These are phyloP conservation scores for Salix udensis DNA, from an alignment of 345 rosid genomes.

Conservation along the genomic window DNA sequence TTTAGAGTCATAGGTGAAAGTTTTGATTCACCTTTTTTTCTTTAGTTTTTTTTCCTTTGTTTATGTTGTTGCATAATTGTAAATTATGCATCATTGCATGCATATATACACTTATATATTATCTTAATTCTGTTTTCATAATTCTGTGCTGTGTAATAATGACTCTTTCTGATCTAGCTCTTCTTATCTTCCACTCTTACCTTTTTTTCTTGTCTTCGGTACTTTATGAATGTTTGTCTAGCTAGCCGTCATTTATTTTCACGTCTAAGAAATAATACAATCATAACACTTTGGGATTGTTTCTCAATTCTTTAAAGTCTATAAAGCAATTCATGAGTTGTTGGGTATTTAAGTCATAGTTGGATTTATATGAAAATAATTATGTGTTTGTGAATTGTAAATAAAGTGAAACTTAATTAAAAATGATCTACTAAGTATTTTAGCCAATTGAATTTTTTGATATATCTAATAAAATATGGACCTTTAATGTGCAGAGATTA, in stretches of 20 bases:
- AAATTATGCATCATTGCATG: conserved; percentile 9
- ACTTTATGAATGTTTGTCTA: background rate
- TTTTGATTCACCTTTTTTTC: conserved; percentile 26
- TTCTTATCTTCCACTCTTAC: background rate
- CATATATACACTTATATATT: conserved; percentile 7
- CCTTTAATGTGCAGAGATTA: too few species aligned
- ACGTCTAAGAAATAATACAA: background rate
- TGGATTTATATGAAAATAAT: too few species aligned
- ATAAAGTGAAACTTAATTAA: too few species aligned
- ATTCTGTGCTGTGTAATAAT: background rate
- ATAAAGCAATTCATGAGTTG: background rate
- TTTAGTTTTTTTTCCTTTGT: background rate
- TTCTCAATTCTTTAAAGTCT: background rate
- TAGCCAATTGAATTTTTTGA: too few species aligned
- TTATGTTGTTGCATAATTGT: conserved; percentile 14
- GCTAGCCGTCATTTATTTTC: conserved; percentile 2
- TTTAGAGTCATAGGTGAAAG: conserved; percentile 13
- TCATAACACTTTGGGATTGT: background rate
- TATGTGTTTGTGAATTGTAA: too few species aligned
- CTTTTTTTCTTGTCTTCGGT: background rate
- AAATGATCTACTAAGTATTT: too few species aligned
- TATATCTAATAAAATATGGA: too few species aligned
- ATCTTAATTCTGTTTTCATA: background rate
- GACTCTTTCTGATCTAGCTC: background rate
- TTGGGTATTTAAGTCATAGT: too few species aligned